Base-by-base conservation (phyloP, 164 flowering plant genomes). In the Vitis riparia region DNA sequence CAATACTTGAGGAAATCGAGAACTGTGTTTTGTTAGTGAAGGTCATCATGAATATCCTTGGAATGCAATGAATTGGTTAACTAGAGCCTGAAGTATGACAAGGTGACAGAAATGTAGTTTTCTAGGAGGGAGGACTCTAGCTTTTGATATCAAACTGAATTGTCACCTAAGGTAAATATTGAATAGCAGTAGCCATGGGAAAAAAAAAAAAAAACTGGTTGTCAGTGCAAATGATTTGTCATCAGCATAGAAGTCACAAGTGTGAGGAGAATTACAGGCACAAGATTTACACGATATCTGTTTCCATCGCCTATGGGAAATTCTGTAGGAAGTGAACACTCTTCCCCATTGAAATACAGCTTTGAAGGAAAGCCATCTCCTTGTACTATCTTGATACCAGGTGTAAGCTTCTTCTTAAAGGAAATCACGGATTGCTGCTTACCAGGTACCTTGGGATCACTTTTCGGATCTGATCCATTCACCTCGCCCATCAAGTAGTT, bases 301-400 rank as follows among this genome's bases (percentile, higher is more conserved):
- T 55, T 62, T 17, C 71, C 82, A 53, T n/a, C 59, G 56, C 69
- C 72, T 3, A 13, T 77, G 8, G 93, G 96, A 11, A 89, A 16
- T 2, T 44, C n/a, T 2, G 71, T 59, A 13, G 97, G 98, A 69
- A 94, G 84, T 0, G 93, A 78, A 69, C 98, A 94, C 70, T 94
- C 97, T 68, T 89, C 97, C 3, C 98, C 98, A 68, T 92, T 91
- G 79, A 94, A 94, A 56, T 69, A 75, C 49, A 92, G 82, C 67
- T 69, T 91, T 0, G 88, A 51, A 8, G 98, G 98, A 71, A 92
- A 91, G 0, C 98, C 98, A 69, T 94, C 97, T 12, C 94, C 97
- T 12, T 49, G 17, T 8, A 60, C 81, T 30, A 92, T 76, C 44
- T 87, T 74, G 14, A 92, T 71, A 0, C 78, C 79, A 0, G 83